Evolutionary conservation across 2,329 filamentous ascomycete species (phyloP), one percentile per base, ranked within the genome.

Genomic region (Metarhizium guizhouense): DNA sequence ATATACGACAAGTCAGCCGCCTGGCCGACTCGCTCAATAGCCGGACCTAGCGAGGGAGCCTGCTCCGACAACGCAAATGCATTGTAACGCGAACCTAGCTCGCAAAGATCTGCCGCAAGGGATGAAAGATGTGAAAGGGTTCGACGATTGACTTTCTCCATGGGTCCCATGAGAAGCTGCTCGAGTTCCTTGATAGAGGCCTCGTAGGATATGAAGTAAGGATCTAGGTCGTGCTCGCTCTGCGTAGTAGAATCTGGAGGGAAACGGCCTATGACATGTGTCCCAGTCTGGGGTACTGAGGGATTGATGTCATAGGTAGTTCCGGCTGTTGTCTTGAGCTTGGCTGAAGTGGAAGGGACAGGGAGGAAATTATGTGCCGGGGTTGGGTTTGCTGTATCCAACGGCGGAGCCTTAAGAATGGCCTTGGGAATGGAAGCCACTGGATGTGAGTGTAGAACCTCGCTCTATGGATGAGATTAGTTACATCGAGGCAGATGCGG

Each of bases 1-100:
- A 99, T 92, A 68, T 97, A 99, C 0, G 94, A 96, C 10, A 90
- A 89, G 68, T 99, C 94, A 8, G 93, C 90, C 2, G 94, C 94
- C 72, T 99, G 94, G 0, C 94, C 94, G 49, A 95, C 83, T 59
- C 92, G 87, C 71, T 99, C 94, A 61, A 99, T 96, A 0, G 94
- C 94, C 13, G 91, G 86, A 10, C 92, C 90, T 6, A 99, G 84
- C 3, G 90, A 90, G 13, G 88, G 86, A 0, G 90, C 92, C 62
- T 91, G 88, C 69, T 99, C 94, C 0, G 92, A 96, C 1, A 99
- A 78, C 0, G 95, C 95, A 70, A 99, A 99, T 1, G 89, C 94
- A 65, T 99, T 99, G 71, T 94, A 97, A 58, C 91, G 83, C n/a
- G 92, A 94, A 7, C 94, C 94, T 8, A 99, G 79, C 67, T 99